Evolutionary conservation across 306 rosid genomes (phyloP).

Genomic region (Cucurbita moschata): DNA sequence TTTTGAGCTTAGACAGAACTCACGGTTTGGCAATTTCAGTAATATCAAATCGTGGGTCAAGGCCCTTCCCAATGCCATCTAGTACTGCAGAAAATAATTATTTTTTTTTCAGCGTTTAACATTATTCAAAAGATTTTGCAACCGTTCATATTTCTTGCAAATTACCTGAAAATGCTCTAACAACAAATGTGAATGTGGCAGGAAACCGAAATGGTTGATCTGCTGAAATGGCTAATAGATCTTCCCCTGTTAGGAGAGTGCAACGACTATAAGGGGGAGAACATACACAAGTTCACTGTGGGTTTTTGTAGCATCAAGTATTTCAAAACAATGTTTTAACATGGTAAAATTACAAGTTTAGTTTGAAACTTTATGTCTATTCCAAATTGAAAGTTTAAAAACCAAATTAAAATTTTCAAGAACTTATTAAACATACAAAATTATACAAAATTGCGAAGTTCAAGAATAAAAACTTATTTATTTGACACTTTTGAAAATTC

Average conservation of each 20-base stretch:
- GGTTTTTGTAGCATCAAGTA: background rate
- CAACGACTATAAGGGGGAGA: constrained; percentile 13
- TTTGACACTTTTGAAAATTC: background rate
- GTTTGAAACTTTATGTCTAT: background rate
- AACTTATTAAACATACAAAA: too few relatives aligned
- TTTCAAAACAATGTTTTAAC: background rate
- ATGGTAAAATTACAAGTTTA: background rate
- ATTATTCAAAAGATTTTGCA: constrained; percentile 5
- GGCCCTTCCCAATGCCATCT: constrained; percentile 99
- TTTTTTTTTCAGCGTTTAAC: constrained; percentile 5
- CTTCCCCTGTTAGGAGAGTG: constrained; percentile 65
- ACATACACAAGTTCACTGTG: background rate
- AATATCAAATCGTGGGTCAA: constrained; percentile 93
- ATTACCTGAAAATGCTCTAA: constrained; percentile 96
- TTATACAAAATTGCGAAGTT: too few relatives aligned
- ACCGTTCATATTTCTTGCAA: constrained; percentile 6
- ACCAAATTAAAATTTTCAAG: too few relatives aligned
- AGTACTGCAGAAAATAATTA: constrained; percentile 39
- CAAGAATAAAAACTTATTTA: too few relatives aligned
- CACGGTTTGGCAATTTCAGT: constrained; percentile 99
- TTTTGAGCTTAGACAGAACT: constrained; percentile 15
- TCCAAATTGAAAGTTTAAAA: too few relatives aligned
- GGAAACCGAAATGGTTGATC: constrained; percentile 99
- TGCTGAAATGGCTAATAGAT: constrained; percentile 82
- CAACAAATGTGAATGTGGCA: constrained; percentile 99